phyloP scores from a whole-genome alignment of 257 asterid genomes.

The Cynanchum wilfordii region DNA sequence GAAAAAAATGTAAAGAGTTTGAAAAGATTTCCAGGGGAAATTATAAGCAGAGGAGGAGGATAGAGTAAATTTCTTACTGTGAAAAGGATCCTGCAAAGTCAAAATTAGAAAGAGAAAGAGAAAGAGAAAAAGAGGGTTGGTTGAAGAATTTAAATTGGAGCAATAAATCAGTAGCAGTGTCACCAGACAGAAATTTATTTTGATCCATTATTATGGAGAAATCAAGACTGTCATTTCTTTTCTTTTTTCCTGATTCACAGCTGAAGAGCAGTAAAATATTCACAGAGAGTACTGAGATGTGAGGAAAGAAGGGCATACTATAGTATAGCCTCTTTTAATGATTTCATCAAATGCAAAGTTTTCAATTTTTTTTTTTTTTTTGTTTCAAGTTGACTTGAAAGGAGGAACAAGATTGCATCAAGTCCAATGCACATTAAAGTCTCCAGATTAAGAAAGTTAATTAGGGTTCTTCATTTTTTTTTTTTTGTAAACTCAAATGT shows the following conservation, averaged over 20 bases:
- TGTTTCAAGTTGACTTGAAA: conserved; percentile 47
- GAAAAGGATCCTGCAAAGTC: conserved; percentile 48
- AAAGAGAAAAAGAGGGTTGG: conserved; percentile 7
- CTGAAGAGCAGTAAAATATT: neutral
- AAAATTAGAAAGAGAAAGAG: conserved; percentile 35
- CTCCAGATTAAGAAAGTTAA: conserved; percentile 24
- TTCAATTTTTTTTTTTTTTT: neutral
- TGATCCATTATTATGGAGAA: conserved; percentile 11
- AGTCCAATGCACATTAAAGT: conserved; percentile 57
- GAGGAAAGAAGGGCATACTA: neutral
- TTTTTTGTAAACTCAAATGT: conserved; percentile 23
- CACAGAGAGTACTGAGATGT: neutral
- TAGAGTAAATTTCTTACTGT: conserved; percentile 26
- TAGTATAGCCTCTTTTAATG: conserved; percentile 24
- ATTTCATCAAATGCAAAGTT: conserved; percentile 36
- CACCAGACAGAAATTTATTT: conserved; percentile 16
- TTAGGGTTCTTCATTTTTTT: too few relatives aligned
- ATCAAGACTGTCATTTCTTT: neutral
- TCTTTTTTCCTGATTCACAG: neutral
- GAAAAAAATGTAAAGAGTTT: conserved; percentile 9
- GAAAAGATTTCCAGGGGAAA: conserved; percentile 14
- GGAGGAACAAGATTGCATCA: conserved; percentile 31
- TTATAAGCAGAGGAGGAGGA: conserved; percentile 19
- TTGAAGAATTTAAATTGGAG: conserved; percentile 34
- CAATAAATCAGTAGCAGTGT: conserved; percentile 25